Base-by-base conservation (phyloP, 495 filamentous ascomycete genomes). In the Pyrenula aspistea region DNA sequence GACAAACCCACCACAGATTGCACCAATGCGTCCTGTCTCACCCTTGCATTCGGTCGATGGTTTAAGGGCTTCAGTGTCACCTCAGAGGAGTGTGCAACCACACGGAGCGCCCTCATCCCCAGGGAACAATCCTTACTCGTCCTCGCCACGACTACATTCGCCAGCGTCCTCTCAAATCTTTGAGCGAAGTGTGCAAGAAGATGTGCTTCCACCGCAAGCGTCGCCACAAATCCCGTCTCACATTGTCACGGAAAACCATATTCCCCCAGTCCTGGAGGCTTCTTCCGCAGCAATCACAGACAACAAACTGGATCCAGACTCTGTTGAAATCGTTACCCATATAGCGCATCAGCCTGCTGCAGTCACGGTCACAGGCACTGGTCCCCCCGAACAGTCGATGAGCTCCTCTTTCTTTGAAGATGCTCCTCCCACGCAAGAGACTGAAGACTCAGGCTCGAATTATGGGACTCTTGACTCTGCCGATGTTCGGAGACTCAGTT, bases 101-200 rank as follows among this genome's bases (percentile, higher is more conserved):
- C 67, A 68, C 53, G 65, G 61, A 25, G 55, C 76, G 22, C 65
- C 70, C 10, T 75, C 77, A 10, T 77, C 76, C 10, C 69, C 78
- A n/a, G 69, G 74, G 55, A 72, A 76, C 42, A 75, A 74, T 51
- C 66, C 81, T 25, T 72, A 64, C 57, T 74, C 78, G 22, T 71
- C 80, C 15, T 84, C 83, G 2, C 82, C 83, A 2, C 74, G 80
- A 47, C 67, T 85, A 50, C 74, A 78, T 51, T 87, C 84, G 12
- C 83, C 85, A 11, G 82, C 83, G 2, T 83, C 74, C 31, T 90
- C 88, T 22, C 89, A 92, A 62, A 96, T 96, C 63, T 96, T 96
- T 69, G 91, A 96, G 75, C 87, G 91, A 61, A 84, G 88, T 68
- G 91, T 96, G 12, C 91, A 96, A 67, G 91, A 96, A 63, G 81